Evolutionary conservation across 2,329 filamentous ascomycete species (phyloP), one percentile per base, ranked within the genome.

Genomic region (Thyridium curvatum): DNA sequence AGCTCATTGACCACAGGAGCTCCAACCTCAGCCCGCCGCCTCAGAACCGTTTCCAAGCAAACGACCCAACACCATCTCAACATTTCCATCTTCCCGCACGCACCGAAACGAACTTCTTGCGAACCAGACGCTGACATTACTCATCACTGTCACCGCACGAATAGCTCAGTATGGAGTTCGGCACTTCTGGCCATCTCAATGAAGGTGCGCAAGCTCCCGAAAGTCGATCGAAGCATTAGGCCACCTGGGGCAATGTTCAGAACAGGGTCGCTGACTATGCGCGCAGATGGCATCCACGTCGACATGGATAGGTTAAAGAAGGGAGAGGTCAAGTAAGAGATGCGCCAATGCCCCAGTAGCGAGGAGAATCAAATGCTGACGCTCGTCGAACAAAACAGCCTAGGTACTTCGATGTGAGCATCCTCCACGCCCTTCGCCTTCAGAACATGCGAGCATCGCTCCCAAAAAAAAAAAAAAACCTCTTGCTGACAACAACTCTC

Each of bases 241-340:
- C 10, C 21, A 10, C 6, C 32, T 17, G 32, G n/a, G 35, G n/a
- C 32, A 16, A 3, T n/a, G 10, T 26, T n/a, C 33, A 15, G 8
- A n/a, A 18, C 15, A 26, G 15, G 29, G n/a, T 31, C 37, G 44
- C 54, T 62, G 43, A 61, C 40, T 17, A 17, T 13, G 34, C 38
- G 38, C 33, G 35, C 56, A 97, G 93, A 98, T 90, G 93, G 93
- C 62, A 97, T 98, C 62, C 93, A 98, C 65, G 76, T 98, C 54
- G 93, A 98, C 61, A 98, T 98, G 93, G 87, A 97, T 58, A 84
- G 93, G 59, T 72, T 98, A 65, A 98, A 98, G 82, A 93, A 89
- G 68, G 93, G 93, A 46, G 93, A 98, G 72, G 91, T 98, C 62
- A 98, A 98, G 89, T 96, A 72, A 69, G 88, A 71, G n/a, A 21